Base-by-base conservation (phyloP, 148 eudicot genomes). In the Silene conica region DNA sequence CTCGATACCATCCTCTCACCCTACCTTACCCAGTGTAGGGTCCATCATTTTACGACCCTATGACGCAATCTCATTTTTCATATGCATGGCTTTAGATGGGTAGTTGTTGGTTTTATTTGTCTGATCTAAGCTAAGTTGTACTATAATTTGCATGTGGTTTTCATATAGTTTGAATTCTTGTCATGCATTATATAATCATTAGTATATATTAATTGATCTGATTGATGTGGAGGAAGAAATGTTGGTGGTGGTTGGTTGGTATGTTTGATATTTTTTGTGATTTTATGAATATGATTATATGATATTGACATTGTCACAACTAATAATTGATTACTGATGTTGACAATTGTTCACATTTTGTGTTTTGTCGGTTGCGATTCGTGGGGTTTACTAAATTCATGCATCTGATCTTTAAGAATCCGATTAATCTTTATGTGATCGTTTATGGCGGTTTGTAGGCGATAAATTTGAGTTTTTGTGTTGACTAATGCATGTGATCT, bases 81-180 rank as follows among this genome's bases (percentile, higher is more conserved):
- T 38, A 1, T 66, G 18, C 14, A 50, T 65, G 1, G 6, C n/a
- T 21, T 55, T 13, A 25, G 3, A 26, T 46, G 28, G 1, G 67
- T 58, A 20, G 50, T 64, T 52, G 59, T n/a, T 55, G 26, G 13
- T 48, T 48, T 14, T 59, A 72, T 19, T 64, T 74, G 50, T 16
- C 58, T 64, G 70, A 74, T 64, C 70, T 63, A 31, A 63, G 71
- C 70, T 63, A 28, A 63, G 71, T 54, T 54, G 9, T 71, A 65
- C 55, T 34, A 8, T 9, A 38, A 31, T 41, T 20, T 28, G 21
- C 8, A 20, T 65, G 59, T 19, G 8, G 13, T 3, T 73, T 46
- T 72, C 15, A 28, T 14, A 11, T 5, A 19, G 3, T 25, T 73
- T 50, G 15, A 14, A 1, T 14, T 15, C 43, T 5, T 41, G 19